These are phyloP conservation scores for Puccinellia tenuiflora DNA, from an alignment of 176 grass and related monocot genomes.

Conservation along the genomic window DNA sequence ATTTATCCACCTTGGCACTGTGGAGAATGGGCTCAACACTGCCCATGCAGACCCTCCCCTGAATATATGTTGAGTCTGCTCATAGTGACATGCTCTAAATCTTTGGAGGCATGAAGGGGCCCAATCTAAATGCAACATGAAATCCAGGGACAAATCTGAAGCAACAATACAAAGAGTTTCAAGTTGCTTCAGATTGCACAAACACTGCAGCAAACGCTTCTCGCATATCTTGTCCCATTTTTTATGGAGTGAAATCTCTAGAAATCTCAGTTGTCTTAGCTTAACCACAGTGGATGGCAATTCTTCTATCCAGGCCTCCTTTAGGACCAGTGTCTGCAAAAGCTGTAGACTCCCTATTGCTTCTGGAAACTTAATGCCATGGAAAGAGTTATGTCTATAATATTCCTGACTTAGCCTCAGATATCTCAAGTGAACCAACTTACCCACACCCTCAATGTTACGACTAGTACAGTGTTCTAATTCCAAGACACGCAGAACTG, in stretches of 20 bases:
- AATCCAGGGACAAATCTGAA: background rate
- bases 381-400: background rate
- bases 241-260: background rate
- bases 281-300: background rate
- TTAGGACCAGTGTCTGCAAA: background rate
- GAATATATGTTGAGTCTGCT: background rate
- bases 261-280: background rate
- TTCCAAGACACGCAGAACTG: background rate
- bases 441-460: background rate
- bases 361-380: background rate
- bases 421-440: conserved; percentile 18
- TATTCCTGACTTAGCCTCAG: background rate
- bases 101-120: background rate
- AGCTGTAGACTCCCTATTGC: background rate
- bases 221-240: background rate
- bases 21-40: background rate
- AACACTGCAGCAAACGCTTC: background rate
- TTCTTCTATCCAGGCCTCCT: background rate
- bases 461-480: background rate
- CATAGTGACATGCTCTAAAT: background rate
- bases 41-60: background rate
- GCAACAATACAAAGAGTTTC: background rate
- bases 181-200: background rate
- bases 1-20: background rate
- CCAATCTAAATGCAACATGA: background rate